Percentiles rank a stretch among this genome's conserved stretches.
Conservation (phyloP, 2,329 filamentous ascomycete species). For the Reticulascus tulasneorum region DNA sequence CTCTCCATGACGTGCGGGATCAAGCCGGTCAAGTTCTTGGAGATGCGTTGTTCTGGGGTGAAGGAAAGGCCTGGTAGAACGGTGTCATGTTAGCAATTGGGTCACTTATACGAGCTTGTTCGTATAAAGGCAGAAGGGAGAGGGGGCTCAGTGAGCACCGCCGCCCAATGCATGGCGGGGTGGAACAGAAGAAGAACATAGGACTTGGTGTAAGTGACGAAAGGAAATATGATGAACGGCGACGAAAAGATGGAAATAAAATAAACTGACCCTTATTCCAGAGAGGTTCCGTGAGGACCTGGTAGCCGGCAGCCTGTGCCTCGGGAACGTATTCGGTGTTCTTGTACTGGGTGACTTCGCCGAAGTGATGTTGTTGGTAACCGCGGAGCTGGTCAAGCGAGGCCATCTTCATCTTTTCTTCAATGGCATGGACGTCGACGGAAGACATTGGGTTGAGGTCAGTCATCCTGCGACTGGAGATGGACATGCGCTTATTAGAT, state of each 20-base stretch:
- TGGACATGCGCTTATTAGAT: slow-evolving; percentile 48
- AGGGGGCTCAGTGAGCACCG: too few relatives aligned
- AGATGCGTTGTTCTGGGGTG: slow-evolving; percentile 58
- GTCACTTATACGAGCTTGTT: too few relatives aligned
- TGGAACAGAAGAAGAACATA: neutral
- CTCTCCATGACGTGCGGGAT: slow-evolving; percentile 61
- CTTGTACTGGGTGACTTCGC: slow-evolving; percentile 50
- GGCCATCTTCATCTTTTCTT: slow-evolving; percentile 58
- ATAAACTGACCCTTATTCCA: slow-evolving; percentile 60
- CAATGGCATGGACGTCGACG: slow-evolving; percentile 53
- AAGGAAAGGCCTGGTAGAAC: slow-evolving; percentile 54
- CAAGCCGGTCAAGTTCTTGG: slow-evolving; percentile 63
- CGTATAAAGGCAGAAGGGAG: too few relatives aligned
- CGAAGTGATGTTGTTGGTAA: slow-evolving; percentile 54
- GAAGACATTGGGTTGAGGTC: slow-evolving; percentile 53
- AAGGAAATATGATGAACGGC: slow-evolving; percentile 6
- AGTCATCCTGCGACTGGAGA: slow-evolving; percentile 47
- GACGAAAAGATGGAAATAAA: slow-evolving; percentile 4
- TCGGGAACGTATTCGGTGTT: slow-evolving; percentile 51
- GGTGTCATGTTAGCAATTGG: too few relatives aligned
- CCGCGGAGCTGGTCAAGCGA: slow-evolving; percentile 57
- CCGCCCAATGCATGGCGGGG: too few relatives aligned
- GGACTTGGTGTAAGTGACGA: neutral
- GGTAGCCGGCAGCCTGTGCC: slow-evolving; percentile 53
- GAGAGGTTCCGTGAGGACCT: slow-evolving; percentile 57